Conservation (phyloP, 1,284 basidiomycete genomes). For the Bondarzewia mesenterica region DNA sequence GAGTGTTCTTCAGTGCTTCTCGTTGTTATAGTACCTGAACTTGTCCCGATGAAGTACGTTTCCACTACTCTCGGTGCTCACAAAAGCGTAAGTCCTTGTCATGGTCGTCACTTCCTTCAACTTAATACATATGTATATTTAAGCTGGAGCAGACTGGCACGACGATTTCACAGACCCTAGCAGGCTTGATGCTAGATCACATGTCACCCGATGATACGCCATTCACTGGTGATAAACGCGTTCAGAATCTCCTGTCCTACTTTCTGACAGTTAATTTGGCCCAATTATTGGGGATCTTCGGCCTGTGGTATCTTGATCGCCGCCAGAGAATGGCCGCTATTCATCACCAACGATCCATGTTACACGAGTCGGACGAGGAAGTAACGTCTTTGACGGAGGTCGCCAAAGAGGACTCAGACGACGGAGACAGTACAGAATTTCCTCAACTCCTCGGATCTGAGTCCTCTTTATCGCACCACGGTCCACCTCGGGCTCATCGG, state of each 20-base stretch:
- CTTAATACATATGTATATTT: slow-evolving; percentile 1
- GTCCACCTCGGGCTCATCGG: no score
- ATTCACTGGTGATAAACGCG: slow-evolving; percentile 17
- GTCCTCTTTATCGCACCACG: neutral
- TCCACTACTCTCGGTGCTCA: slow-evolving; percentile 75
- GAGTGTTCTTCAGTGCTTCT: slow-evolving; percentile 43
- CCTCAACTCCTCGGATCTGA: neutral
- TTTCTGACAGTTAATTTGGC: slow-evolving; percentile 54
- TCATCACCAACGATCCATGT: slow-evolving; percentile 8
- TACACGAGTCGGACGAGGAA: no score
- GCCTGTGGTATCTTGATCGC: slow-evolving; percentile 38
- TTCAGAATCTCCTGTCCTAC: slow-evolving; percentile 48
- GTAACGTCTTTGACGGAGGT: no score
- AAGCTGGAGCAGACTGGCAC: slow-evolving; percentile 70
- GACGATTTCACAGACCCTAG: slow-evolving; percentile 62
- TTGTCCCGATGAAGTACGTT: slow-evolving; percentile 65
- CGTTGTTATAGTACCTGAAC: slow-evolving; percentile 66
- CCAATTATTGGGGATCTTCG: slow-evolving; percentile 45
- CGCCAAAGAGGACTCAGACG: no score
- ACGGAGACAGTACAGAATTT: no score
- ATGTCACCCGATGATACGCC: slow-evolving; percentile 18
- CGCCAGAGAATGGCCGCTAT: slow-evolving; percentile 23
- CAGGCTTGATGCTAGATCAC: slow-evolving; percentile 55
- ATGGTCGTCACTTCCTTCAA: neutral
- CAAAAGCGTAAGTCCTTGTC: slow-evolving; percentile 52